These are phyloP conservation scores for Monilinia vaccinii-corymbosi DNA, from an alignment of 2,329 filamentous ascomycete species.

Conservation along the genomic window DNA sequence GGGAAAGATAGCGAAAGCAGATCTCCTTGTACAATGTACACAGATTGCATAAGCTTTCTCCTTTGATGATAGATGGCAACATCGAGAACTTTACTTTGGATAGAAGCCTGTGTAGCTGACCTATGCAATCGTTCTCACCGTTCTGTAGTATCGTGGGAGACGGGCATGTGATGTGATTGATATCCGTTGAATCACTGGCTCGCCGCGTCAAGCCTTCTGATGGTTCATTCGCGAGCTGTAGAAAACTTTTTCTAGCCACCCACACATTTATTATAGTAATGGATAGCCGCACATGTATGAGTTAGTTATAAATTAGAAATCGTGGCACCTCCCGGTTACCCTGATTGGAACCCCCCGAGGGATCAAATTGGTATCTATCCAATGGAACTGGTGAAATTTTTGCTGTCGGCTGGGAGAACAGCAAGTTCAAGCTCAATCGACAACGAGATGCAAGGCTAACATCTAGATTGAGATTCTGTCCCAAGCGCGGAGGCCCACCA, in stretches of 20 bases:
- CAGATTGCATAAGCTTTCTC: too few relatives aligned
- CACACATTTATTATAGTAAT: background rate
- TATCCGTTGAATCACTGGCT: background rate
- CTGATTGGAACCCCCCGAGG: background rate
- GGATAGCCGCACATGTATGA: background rate
- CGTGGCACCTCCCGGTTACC: too few relatives aligned
- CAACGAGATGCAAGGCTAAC: background rate
- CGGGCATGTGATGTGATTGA: background rate
- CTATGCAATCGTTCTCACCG: background rate
- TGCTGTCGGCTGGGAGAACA: too few relatives aligned
- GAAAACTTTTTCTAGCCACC: too few relatives aligned
- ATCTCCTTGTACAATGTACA: too few relatives aligned
- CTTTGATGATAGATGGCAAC: too few relatives aligned
- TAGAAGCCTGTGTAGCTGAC: background rate
- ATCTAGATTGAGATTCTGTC: background rate
- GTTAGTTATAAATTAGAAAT: background rate
- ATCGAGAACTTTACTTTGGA: too few relatives aligned
- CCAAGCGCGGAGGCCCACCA: background rate
- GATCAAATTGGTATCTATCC: background rate
- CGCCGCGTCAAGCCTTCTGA: background rate
- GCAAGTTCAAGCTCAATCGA: background rate
- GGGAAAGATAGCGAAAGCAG: too few relatives aligned
- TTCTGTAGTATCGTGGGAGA: background rate
- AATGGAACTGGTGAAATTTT: background rate
- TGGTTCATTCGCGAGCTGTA: background rate